Evolutionary conservation across 148 eudicot genomes (phyloP).

Genomic region (Cornus kousa): DNA sequence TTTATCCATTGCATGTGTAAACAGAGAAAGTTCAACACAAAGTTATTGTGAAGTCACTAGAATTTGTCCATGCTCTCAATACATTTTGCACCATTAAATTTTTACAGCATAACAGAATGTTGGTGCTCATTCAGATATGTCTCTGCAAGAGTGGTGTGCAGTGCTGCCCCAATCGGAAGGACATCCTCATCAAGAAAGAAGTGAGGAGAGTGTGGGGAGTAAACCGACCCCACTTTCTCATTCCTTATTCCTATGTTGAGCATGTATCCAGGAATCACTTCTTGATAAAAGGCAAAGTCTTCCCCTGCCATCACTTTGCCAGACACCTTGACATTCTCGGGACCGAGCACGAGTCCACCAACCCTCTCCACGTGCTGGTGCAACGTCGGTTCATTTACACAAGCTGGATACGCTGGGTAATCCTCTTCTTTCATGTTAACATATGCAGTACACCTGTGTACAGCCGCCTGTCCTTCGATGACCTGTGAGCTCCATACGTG

Average conservation of each 20-base stretch:
- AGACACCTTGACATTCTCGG: slow-evolving; percentile 38
- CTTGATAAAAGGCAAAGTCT: slow-evolving; percentile 82
- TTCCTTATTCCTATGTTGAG: slow-evolving; percentile 66
- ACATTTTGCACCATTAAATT: background rate
- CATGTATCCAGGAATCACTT: slow-evolving; percentile 64
- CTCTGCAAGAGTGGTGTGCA: slow-evolving; percentile 61
- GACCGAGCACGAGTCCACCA: slow-evolving; percentile 53
- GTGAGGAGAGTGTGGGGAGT: slow-evolving; percentile 67
- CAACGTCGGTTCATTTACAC: slow-evolving; percentile 50
- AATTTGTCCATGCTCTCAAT: no score
- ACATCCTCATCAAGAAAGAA: slow-evolving; percentile 78
- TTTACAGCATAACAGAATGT: slow-evolving; percentile 2
- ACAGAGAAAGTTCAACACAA: no score
- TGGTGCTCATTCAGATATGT: slow-evolving; percentile 42
- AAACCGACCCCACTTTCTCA: slow-evolving; percentile 52
- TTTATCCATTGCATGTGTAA: no score
- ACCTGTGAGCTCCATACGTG: slow-evolving; percentile 35
- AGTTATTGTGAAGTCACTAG: no score
- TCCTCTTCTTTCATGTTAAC: slow-evolving; percentile 41
- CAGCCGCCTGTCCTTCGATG: slow-evolving; percentile 55
- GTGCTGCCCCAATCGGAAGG: slow-evolving; percentile 69
- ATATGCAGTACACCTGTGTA: slow-evolving; percentile 50
- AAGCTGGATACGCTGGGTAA: slow-evolving; percentile 58
- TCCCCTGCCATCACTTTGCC: slow-evolving; percentile 72
- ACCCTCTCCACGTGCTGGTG: slow-evolving; percentile 47